Percentiles rank a stretch among this genome's conserved stretches.
Conservation (phyloP, 2,329 filamentous ascomycete genomes). For the Apiospora kogelbergensis region DNA sequence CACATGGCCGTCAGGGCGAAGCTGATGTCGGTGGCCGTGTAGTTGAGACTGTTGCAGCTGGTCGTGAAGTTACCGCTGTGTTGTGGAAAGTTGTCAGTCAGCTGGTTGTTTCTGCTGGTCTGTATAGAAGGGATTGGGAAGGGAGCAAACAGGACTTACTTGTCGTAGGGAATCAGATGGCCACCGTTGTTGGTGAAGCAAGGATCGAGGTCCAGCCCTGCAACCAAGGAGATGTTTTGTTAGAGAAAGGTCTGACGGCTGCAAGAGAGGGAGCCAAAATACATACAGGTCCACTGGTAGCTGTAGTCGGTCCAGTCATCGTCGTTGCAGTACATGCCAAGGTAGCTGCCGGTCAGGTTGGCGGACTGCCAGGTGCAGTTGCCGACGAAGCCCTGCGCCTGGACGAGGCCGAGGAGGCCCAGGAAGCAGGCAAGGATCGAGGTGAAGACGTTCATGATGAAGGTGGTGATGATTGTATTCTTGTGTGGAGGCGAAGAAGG, state of each 20-base stretch:
- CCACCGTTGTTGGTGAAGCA: constrained; percentile 31
- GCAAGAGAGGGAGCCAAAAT: neutral
- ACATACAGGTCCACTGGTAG: constrained; percentile 42
- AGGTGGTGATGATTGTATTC: neutral
- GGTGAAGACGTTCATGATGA: constrained; percentile 11
- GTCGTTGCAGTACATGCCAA: constrained; percentile 42
- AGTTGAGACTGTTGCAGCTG: constrained; percentile 28
- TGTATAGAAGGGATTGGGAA: neutral
- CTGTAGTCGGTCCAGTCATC: constrained; percentile 32
- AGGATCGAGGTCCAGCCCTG: constrained; percentile 37
- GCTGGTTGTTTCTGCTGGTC: neutral
- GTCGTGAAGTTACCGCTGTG: constrained; percentile 29
- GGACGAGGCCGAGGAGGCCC: constrained; percentile 28
- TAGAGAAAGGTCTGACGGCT: neutral
- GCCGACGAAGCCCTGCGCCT: constrained; percentile 30
- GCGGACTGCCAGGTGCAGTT: constrained; percentile 38
- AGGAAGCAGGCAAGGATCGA: constrained; percentile 15
- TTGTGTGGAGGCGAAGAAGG: neutral
- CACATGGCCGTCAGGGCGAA: constrained; percentile 28
- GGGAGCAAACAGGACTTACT: constrained; percentile 19
- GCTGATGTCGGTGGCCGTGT: constrained; percentile 25
- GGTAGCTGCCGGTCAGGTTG: constrained; percentile 30
- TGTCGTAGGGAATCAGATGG: constrained; percentile 22
- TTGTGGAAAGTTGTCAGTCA: constrained; percentile 4
- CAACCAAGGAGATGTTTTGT: neutral